Conservation (phyloP, 768 basidiomycete genomes). For the Boletus speciosus region DNA sequence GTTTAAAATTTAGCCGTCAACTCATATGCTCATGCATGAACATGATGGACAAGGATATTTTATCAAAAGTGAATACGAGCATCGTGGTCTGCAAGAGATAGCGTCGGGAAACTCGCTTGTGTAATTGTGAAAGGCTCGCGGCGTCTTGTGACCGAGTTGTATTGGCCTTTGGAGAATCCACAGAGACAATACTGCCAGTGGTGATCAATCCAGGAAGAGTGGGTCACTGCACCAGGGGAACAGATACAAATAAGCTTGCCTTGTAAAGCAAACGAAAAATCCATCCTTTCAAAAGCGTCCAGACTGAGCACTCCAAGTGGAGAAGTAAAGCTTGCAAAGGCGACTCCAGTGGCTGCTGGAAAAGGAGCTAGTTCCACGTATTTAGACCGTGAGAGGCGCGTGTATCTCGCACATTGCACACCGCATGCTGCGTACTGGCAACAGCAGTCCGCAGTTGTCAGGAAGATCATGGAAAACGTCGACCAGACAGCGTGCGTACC, state of each 20-base stretch:
- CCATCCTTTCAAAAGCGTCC: not conserved
- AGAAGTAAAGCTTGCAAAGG: not conserved
- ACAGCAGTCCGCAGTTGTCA: slow-evolving; percentile 18
- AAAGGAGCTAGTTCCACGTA: slow-evolving; percentile 20
- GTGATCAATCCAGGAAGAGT: slow-evolving; percentile 7
- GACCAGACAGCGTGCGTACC: slow-evolving; percentile 37
- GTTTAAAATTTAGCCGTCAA: not conserved
- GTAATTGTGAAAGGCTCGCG: not conserved
- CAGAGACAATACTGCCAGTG: not conserved
- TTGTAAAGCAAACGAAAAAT: not conserved
- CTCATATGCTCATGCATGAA: not conserved
- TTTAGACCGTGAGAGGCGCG: slow-evolving; percentile 28
- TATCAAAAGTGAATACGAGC: not conserved
- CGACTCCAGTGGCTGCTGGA: not conserved
- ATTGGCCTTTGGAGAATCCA: not conserved
- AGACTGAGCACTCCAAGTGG: not conserved
- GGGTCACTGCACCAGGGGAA: not conserved
- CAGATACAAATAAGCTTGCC: not conserved
- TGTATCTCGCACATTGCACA: slow-evolving; percentile 18
- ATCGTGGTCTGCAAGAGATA: not conserved
- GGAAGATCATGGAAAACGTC: slow-evolving; percentile 25
- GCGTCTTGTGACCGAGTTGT: not conserved
- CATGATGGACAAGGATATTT: too few species aligned
- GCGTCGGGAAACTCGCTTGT: not conserved
- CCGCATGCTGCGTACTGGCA: slow-evolving; percentile 22